Percentiles rank a stretch among this genome's conserved stretches.
These are phyloP conservation scores for Pseudofabraea citricarpa DNA, from an alignment of 2,329 filamentous ascomycete species.

Conservation along the genomic window DNA sequence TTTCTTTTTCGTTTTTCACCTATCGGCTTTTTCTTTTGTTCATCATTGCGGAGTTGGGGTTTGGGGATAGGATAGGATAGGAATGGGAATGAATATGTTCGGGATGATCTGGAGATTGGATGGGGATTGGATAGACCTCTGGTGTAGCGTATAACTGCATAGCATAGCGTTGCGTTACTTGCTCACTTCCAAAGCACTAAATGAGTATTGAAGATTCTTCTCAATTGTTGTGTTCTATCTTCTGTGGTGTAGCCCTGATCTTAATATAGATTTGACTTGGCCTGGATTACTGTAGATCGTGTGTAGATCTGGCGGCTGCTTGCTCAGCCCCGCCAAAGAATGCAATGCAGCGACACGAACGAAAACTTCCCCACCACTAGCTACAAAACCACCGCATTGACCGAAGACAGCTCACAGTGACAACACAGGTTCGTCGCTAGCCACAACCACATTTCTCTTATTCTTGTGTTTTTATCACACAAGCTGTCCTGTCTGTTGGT, in stretches of 20 bases:
- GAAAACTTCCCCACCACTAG: neutral
- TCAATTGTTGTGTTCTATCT: too few relatives aligned
- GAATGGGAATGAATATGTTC: neutral
- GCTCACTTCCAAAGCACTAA: too few relatives aligned
- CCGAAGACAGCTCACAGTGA: neutral
- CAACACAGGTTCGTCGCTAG: neutral
- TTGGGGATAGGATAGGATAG: neutral
- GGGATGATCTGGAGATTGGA: too few relatives aligned
- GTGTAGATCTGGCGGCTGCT: too few relatives aligned
- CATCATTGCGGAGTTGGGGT: slow-evolving; percentile 2
- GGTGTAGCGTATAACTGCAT: too few relatives aligned
- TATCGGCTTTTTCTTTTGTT: too few relatives aligned
- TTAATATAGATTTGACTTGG: slow-evolving; percentile 9
- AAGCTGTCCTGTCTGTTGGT: neutral
- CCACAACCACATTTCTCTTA: neutral
- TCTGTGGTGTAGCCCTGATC: too few relatives aligned
- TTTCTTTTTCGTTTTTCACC: too few relatives aligned
- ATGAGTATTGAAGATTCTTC: too few relatives aligned
- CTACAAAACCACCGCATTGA: neutral
- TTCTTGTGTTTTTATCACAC: neutral
- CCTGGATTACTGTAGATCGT: too few relatives aligned
- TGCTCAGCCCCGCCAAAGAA: slow-evolving; percentile 18
- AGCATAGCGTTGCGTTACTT: too few relatives aligned
- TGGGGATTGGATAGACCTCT: too few relatives aligned
- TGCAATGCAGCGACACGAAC: slow-evolving; percentile 7